These are phyloP conservation scores for Populus pruinosa DNA, from an alignment of 345 rosid genomes.

Conservation along the genomic window DNA sequence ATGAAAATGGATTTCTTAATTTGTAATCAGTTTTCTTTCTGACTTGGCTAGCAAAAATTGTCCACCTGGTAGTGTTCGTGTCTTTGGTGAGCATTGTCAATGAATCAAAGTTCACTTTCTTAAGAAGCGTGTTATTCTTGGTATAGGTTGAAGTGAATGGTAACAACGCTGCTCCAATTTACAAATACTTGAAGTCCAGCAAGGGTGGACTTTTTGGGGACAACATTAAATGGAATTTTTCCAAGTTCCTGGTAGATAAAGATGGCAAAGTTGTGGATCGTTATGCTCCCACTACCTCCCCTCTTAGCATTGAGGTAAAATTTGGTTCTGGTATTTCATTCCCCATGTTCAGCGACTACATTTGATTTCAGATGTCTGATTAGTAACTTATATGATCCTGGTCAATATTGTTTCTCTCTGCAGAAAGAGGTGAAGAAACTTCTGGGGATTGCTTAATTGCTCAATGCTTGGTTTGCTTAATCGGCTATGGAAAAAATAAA, in stretches of 20 bases:
- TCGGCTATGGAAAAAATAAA: neutral
- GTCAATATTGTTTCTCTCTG: constrained; percentile 8
- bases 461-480: neutral
- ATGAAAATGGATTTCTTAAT: neutral
- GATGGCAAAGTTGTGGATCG: constrained; percentile 76
- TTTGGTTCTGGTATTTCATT: neutral
- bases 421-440: constrained; percentile 83
- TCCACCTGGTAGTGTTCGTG: neutral
- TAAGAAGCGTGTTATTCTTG: neutral
- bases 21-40: neutral
- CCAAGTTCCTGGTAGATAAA: constrained; percentile 79
- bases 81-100: neutral
- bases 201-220: constrained; percentile 77
- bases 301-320: constrained; percentile 84
- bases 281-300: constrained; percentile 89
- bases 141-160: constrained; percentile 86
- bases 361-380: neutral
- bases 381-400: neutral
- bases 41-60: neutral
- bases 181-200: constrained; percentile 79
- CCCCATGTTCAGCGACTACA: neutral
- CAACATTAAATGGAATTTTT: constrained; percentile 78
- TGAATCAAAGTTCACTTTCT: neutral
- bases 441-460: constrained; percentile 25
- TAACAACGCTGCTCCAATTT: constrained; percentile 61